A percentile compares a stretch with the other conserved stretches of the same genome.
phyloP scores from a whole-genome alignment of 169 alveolate genomes.

The Babesia bovis region DNA sequence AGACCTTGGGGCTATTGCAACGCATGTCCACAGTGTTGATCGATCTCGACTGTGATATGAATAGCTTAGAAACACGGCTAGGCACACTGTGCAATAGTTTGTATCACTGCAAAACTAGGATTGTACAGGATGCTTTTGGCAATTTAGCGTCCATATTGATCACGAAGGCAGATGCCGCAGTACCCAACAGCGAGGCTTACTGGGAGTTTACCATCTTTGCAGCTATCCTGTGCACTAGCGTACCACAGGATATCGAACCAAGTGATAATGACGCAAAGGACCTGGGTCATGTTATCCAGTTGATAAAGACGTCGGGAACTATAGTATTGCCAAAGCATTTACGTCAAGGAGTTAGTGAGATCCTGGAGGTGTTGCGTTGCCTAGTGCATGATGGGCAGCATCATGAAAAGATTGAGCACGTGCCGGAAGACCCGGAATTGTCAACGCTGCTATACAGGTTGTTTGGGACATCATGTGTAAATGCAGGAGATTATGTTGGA shows the following conservation, averaged over 20 bases:
- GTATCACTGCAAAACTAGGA: neutral
- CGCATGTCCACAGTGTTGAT: constrained; percentile 12
- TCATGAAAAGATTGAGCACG: neutral
- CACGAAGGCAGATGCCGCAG: neutral
- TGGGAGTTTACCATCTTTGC: constrained; percentile 15
- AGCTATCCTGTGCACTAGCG: neutral
- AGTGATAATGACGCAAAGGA: neutral
- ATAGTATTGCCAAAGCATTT: constrained; percentile 15
- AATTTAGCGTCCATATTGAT: neutral
- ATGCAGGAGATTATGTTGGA: constrained; percentile 13
- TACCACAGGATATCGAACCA: neutral
- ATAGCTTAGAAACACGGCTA: neutral
- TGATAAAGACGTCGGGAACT: neutral
- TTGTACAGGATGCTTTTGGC: constrained; percentile 11
- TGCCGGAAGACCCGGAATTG: neutral
- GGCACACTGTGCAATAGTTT: neutral
- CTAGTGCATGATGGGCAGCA: constrained; percentile 8
- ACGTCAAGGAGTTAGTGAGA: constrained; percentile 1
- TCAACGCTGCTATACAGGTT: neutral
- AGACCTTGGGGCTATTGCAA: constrained; percentile 9
- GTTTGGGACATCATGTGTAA: constrained; percentile 1
- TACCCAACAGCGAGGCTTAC: neutral
- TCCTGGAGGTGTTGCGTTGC: neutral
- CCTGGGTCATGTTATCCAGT: neutral
- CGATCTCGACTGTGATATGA: neutral